Conservation (phyloP, 352 stramenopile genomes). For the Pythium inflatum region DNA sequence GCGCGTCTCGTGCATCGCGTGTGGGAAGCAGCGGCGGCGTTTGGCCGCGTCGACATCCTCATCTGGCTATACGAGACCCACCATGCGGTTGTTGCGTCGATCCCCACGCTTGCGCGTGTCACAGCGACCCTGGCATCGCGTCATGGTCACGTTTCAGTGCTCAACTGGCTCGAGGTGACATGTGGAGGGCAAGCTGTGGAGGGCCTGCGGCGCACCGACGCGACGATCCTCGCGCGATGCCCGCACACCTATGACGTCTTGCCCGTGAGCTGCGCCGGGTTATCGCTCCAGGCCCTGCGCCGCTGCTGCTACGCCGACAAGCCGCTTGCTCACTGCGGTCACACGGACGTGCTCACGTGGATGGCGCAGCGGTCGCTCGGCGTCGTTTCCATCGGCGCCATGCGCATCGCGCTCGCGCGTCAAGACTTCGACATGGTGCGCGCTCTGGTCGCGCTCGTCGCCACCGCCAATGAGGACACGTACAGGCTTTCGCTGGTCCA, state of each 20-base stretch:
- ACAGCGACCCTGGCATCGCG: not conserved
- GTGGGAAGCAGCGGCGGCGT: not conserved
- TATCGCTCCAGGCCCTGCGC: no score
- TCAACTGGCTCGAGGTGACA: not conserved
- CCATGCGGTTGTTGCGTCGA: not conserved
- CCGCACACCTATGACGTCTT: no score
- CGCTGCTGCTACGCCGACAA: no score
- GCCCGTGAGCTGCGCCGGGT: no score
- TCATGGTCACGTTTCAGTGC: not conserved
- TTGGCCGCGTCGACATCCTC: not conserved
- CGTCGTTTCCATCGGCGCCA: not conserved
- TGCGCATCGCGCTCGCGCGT: not conserved
- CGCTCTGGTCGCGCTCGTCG: not conserved
- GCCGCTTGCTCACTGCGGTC: not conserved
- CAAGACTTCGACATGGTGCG: not conserved
- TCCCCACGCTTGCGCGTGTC: not conserved
- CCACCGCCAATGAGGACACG: no score
- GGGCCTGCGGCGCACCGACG: no score
- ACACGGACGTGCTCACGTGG: not conserved
- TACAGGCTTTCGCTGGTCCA: no score
- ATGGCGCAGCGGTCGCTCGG: not conserved
- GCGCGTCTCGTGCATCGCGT: not conserved
- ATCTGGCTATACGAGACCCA: not conserved
- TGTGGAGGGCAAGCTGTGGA: no score
- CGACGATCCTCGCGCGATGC: no score